These are phyloP conservation scores for Xylaria palmicola DNA, from an alignment of 495 filamentous ascomycete species.

Conservation along the genomic window DNA sequence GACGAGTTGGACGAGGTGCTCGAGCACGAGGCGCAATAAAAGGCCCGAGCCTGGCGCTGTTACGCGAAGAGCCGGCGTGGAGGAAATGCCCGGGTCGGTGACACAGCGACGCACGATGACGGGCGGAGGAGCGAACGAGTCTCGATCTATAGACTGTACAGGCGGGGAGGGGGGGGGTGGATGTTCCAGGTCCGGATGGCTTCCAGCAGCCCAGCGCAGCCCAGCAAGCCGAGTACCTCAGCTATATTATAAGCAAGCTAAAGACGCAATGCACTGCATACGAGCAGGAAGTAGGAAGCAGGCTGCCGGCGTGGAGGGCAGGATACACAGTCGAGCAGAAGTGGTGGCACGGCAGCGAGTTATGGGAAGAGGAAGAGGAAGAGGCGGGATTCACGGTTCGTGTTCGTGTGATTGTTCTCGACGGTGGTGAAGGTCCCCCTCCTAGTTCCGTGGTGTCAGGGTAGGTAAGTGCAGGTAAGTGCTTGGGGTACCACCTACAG, in stretches of 20 bases:
- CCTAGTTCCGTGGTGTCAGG: background rate
- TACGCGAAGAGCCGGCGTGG: background rate
- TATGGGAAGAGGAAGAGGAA: background rate
- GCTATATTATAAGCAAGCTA: too few species aligned
- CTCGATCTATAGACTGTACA: background rate
- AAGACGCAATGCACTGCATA: background rate
- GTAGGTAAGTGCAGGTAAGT: background rate
- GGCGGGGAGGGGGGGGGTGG: background rate
- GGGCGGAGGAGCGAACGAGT: background rate
- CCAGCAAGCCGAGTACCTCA: too few species aligned
- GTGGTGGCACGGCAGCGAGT: background rate
- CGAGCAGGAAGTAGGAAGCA: too few species aligned
- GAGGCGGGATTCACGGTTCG: background rate
- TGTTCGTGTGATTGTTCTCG: conserved; percentile 1
- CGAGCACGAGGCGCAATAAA: conserved; percentile 25
- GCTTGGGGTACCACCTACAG: background rate
- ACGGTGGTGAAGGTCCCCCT: conserved; percentile 11
- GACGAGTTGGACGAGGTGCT: too few species aligned
- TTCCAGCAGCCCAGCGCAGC: background rate
- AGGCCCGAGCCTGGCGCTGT: conserved; percentile 24
- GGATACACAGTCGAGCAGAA: background rate
- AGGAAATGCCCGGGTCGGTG: conserved; percentile 6
- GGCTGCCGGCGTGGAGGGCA: background rate
- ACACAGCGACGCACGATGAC: conserved; percentile 19
- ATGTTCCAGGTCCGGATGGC: background rate